A percentile compares a stretch with the other conserved stretches of the same genome.
These are phyloP conservation scores for Zoysia matrella DNA, from an alignment of 202 grass and related monocot species.

Conservation along the genomic window DNA sequence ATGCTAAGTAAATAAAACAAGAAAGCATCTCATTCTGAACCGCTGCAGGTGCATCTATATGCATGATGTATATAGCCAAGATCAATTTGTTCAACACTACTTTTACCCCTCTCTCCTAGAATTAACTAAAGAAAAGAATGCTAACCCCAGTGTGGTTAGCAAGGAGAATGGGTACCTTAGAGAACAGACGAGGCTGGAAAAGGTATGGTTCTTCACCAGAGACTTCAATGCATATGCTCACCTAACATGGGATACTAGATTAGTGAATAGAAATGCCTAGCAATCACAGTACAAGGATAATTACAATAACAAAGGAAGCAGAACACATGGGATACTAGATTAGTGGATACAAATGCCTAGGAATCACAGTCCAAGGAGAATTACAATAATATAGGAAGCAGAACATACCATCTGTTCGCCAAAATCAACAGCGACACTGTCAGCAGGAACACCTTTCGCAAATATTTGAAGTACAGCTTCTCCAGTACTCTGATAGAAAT, in stretches of 20 bases:
- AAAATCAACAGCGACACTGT: constrained; percentile 72
- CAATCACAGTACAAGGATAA: too few relatives aligned
- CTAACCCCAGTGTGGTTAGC: neutral
- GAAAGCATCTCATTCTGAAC: neutral
- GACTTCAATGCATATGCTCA: constrained; percentile 81
- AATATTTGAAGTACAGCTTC: constrained; percentile 93
- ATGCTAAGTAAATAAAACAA: neutral
- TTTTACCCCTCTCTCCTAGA: neutral
- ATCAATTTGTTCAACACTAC: neutral
- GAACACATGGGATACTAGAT: too few relatives aligned
- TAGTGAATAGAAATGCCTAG: neutral
- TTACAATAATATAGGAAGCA: constrained; percentile 4
- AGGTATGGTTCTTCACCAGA: constrained; percentile 88
- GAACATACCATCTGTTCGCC: constrained; percentile 93
- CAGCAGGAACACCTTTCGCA: constrained; percentile 85
- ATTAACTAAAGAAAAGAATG: neutral
- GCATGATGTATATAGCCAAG: neutral
- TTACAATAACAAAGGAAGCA: too few relatives aligned
- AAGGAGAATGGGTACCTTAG: constrained; percentile 63
- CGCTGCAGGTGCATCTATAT: neutral
- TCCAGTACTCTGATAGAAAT: constrained; percentile 73
- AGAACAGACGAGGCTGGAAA: constrained; percentile 88
- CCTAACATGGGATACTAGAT: constrained; percentile 52
- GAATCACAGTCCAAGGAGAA: neutral
- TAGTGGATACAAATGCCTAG: neutral